Evolutionary conservation across 345 rosid species (phyloP), one percentile per base, ranked within the genome.

Genomic region (Passiflora organensis): DNA sequence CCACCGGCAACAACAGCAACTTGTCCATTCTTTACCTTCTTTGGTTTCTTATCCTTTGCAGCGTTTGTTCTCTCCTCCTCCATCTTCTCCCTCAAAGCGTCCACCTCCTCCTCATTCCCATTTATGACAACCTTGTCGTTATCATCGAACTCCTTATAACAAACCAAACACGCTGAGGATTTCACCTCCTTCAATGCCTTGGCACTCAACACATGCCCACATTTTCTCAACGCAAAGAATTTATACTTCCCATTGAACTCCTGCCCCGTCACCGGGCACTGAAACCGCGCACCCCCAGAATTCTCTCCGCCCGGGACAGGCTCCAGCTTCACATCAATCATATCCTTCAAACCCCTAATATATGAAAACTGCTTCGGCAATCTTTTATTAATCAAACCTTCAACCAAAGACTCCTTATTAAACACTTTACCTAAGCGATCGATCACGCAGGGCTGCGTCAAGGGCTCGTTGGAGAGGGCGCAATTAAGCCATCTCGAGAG

Each of bases 171-270:
- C 6, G 89, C 67, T 0, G 86, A 82, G 14, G 95, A 84, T 70
- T 86, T 93, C 55, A 93, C 91, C 67, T 86, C 96, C 69, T 86
- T 89, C 82, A 89, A 67, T 1, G 96, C 97, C 74, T 89, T 93
- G 2, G 89, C 66, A 58, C 99, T 93, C 83, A 93, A 51, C 55
- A 93, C 96, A 63, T 93, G 97, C 32, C 97, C 99, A 9, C 99
- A 93, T 32, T 71, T 77, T 60, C 72, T 83, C 76, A 94, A 39
- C 0, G 85, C 82, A 19, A 78, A 80, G 73, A 89, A 94, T 67
- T 70, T 94, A 21, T 80, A 82, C 76, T 72, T 88, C 9, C 97
- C 99, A 21, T 94, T 89, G 12, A 94, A 89, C 58, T 89, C 99
- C 11, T 83, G 60, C 39, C 91, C 99, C 0, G 91, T 56, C 1